Evolutionary conservation across 2,329 filamentous ascomycete genomes (phyloP).

Genomic region (Rosellinia necatrix): DNA sequence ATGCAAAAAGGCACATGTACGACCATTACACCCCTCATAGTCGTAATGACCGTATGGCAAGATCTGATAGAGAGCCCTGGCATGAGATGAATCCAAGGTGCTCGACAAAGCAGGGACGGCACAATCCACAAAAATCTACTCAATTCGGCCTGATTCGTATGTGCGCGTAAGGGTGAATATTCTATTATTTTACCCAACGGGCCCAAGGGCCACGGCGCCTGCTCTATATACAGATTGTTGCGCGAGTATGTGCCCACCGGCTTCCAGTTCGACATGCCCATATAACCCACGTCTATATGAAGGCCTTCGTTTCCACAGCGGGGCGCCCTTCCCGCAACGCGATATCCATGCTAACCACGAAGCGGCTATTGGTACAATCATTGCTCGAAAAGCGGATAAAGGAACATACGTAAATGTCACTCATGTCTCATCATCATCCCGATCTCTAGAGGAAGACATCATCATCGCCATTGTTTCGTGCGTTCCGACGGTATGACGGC

Average conservation of each 20-base stretch:
- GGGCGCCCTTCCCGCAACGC: not conserved
- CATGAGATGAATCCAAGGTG: too few relatives aligned
- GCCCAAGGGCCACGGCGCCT: not conserved
- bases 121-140: too few relatives aligned
- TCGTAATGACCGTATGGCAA: too few relatives aligned
- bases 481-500: conserved; percentile 30
- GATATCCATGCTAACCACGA: conserved; percentile 5
- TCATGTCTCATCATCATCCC: conserved; percentile 38
- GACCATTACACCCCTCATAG: too few relatives aligned
- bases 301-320: conserved; percentile 1
- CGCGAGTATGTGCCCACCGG: not conserved
- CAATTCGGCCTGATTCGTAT: too few relatives aligned
- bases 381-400: conserved; percentile 15
- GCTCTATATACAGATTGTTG: conserved; percentile 19
- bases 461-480: conserved; percentile 24
- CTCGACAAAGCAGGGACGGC: too few relatives aligned
- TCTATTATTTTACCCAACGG: conserved; percentile 7
- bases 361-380: conserved; percentile 24
- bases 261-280: conserved; percentile 6
- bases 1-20: too few relatives aligned
- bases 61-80: too few relatives aligned
- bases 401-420: conserved; percentile 28
- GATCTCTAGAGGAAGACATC: conserved; percentile 30
- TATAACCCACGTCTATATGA: conserved; percentile 14
- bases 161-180: not conserved